These are phyloP conservation scores for Claviceps arundinis DNA, from an alignment of 2,329 filamentous ascomycete species.

Conservation along the genomic window DNA sequence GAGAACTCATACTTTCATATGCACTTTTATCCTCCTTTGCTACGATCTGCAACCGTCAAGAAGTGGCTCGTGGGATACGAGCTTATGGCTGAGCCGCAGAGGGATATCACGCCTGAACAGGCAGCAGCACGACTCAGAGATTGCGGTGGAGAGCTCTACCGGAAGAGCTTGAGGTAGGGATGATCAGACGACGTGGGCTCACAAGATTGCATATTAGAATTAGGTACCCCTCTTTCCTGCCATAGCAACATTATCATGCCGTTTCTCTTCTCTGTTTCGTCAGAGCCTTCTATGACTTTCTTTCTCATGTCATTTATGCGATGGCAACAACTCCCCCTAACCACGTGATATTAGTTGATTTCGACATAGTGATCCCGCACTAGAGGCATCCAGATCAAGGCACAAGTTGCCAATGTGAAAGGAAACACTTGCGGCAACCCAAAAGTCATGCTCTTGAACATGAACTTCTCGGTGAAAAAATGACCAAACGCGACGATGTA, in stretches of 20 bases:
- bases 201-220: not conserved
- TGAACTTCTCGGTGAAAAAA: slow-evolving; percentile 67
- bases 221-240: not conserved
- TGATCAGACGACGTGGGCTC: not conserved
- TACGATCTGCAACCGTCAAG: slow-evolving; percentile 83
- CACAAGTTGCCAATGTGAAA: slow-evolving; percentile 35
- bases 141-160: slow-evolving; percentile 73
- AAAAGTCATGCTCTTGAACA: slow-evolving; percentile 64
- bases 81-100: slow-evolving; percentile 92
- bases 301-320: not conserved
- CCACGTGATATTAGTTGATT: slow-evolving; percentile 13
- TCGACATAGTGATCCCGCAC: slow-evolving; percentile 61
- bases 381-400: slow-evolving; percentile 46
- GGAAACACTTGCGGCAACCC: slow-evolving; percentile 43
- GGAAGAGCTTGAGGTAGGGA: slow-evolving; percentile 35
- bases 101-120: slow-evolving; percentile 95
- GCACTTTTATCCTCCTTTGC: slow-evolving; percentile 91
- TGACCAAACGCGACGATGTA: slow-evolving; percentile 67
- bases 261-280: not conserved
- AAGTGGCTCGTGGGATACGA: slow-evolving; percentile 98
- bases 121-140: slow-evolving; percentile 64
- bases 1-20: slow-evolving; percentile 87
- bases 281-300: too few species aligned
- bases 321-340: not conserved
- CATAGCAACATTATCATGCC: not conserved